Conservation (phyloP, 1,139 yeast species). For the Yamadazyma buinensis region DNA sequence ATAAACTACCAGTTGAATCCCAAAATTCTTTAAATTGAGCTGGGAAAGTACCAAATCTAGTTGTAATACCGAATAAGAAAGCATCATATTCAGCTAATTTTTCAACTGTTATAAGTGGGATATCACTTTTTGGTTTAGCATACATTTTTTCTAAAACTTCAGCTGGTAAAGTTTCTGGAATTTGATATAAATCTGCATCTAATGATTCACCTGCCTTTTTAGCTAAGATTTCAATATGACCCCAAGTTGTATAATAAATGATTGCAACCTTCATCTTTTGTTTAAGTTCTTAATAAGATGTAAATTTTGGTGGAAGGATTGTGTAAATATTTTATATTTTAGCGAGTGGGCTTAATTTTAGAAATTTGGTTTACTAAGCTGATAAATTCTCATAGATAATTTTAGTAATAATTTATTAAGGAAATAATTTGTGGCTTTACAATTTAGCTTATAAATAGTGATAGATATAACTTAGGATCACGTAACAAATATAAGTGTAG, state of each 20-base stretch:
- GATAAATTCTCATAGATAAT: not conserved
- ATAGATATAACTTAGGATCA: too few relatives aligned
- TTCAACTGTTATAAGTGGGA: constrained; percentile 40
- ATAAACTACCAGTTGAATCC: constrained; percentile 46
- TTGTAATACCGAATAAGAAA: constrained; percentile 47
- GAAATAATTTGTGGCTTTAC: too few relatives aligned
- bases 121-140: constrained; percentile 38
- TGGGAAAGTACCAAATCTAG: constrained; percentile 47
- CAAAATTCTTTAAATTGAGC: constrained; percentile 44
- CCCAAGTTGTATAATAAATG: constrained; percentile 59
- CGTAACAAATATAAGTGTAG: too few relatives aligned
- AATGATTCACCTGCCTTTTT: constrained; percentile 39
- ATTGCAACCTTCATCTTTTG: constrained; percentile 35
- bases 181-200: constrained; percentile 42
- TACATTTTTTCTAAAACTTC: constrained; percentile 38
- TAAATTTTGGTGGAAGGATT: not conserved
- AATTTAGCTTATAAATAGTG: too few relatives aligned
- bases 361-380: too few relatives aligned
- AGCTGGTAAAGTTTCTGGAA: constrained; percentile 44
- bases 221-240: constrained; percentile 55
- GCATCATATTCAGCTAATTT: constrained; percentile 42
- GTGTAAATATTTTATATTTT: not conserved
- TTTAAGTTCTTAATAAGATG: not conserved
- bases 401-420: not conserved
- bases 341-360: too few relatives aligned